Base-by-base conservation (phyloP, 352 stramenopile genomes). In the Blastocystis sp. region DNA sequence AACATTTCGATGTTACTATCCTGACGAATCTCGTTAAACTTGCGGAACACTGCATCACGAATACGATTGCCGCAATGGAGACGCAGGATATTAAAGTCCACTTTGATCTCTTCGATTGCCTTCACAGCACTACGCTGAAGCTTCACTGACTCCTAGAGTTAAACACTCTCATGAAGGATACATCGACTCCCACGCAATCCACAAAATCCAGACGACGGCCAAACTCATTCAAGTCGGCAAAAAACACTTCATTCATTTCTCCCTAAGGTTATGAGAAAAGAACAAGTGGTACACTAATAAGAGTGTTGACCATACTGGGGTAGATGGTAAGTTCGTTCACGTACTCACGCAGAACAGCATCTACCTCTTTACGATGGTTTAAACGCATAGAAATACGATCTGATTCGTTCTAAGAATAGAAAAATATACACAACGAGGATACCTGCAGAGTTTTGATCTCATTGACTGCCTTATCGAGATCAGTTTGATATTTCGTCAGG, bases 1-100 rank as follows among this genome's bases (percentile, higher is more conserved):
- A 79, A 79, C 50, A 79, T 79, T 34, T 79, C 68, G 68, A 79
- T 79, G 68, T 79, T 79, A 34, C 68, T 56, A 34, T 79, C 68
- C 26, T 50, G 37, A 8, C 50, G 18, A 41, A 79, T 79, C 68
- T 79, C 68, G 6, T 9, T 23, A 34, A 79, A 62, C 41, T 79
- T 79, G 20, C 68, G 23, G 41, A 79, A 79, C 6, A 56, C 68
- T 8, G 68, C 68, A 47, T 79, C 68, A 11, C 68, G 68, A n/a
- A 79, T 61, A 18, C 68, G 68, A 41, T 79, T 79, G n/a, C 68
- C 68, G 23, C 68, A 79, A 34, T 79, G 68, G 8, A 79, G 68
- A 11, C 43, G 18, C 8, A 79, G 68, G 50, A 79, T 79, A 47
- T 79, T 79, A 11, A 79, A 43, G 41, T 79, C 68, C 68, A 79